Evolutionary conservation across 208 protist genomes (phyloP), one percentile per base, ranked within the genome.

Genomic region (Herpetomonas samuelpessoai): DNA sequence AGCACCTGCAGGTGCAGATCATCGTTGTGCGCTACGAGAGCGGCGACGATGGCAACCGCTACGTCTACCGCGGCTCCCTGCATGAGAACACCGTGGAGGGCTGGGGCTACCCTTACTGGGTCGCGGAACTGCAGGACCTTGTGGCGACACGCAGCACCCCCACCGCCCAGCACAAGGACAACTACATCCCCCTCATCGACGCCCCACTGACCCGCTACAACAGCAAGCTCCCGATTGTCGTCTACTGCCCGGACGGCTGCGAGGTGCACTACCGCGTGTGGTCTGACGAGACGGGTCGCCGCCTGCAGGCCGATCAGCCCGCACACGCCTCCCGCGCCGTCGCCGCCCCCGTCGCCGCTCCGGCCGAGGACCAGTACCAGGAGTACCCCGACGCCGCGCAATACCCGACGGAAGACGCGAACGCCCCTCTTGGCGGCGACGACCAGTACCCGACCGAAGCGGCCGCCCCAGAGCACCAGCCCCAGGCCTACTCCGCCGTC

Each of bases 191-290:
- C 18, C 48, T 64, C 47, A 54, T 52, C 21, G 60, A 76, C 27
- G 46, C 21, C 12, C 63, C 53, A 14, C 52, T 79, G 19, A 18
- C 69, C 2, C n/a, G 30, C 41, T 83, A 83, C 51, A 83, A 79
- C 53, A 79, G 71, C 61, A 76, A 66, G 64, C 57, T 74, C 22
- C 77, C 77, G n/a, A 68, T 80, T 10, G 79, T 86, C 22, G 71
- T 86, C 46, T 86, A 82, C 67, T 55, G 76, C 29, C 75, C 79
- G 12, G 54, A 82, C 55, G 75, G 62, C 14, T 58, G 57, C 10
- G 79, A 82, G 50, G 52, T 86, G 41, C 79, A 51, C 48, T 86
- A 86, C 71, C 61, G 65, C 26, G 46, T 86, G 28, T 86, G 79
- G 79, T 53, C 39, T 44, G 71, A 71, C 26, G 63, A 66, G 3